Base-by-base conservation (phyloP, 257 asterid species). In the Capsicum chinense region DNA sequence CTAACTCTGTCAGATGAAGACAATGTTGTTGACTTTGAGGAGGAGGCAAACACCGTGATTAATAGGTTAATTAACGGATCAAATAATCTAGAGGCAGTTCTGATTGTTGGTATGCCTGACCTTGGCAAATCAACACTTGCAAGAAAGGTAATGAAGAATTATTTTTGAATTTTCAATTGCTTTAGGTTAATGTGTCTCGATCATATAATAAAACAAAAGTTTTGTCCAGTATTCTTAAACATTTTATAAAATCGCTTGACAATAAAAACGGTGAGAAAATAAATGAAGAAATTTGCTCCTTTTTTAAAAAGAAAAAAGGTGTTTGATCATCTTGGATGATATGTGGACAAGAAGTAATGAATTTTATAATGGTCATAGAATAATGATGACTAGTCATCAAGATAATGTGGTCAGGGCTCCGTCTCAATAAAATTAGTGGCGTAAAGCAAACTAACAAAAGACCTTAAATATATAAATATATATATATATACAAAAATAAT, bases 91-190 rank as follows among this genome's bases (percentile, higher is more conserved):
- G 73, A 66, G 44, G 73, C 44, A 0, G 44, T 66, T 37, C 16
- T 33, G 9, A 70, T 70, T 8, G 79, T 70, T 13, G 79, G 79
- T 3, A 70, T 70, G 79, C 79, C 79, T 3, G 79, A 56, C 4
- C 79, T 70, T 4, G 79, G 79, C 12, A 70, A 70, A 47, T 26
- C 79, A 11, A 70, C 79, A 26, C 52, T 70, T 2, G 79, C 79
- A 42, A 70, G 52, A 35, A 70, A 70, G 21, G 79, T 70, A 35
- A 12, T 9, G 17, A 33, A 33, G 12, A 35, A 42, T 70, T 39
- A 9, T 5, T 3, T 70, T 9, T 42, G 16, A 39, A 39, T 70
- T 70, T 47, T 16, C 6, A 39, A 4, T 39, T 16, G 79, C n/a
- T n/a, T 35, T 70, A 26, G 79, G n/a, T 33, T 15, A 19, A 66